Evolutionary conservation across 2,329 filamentous ascomycete genomes (phyloP), one percentile per base, ranked within the genome.

Genomic region (Pseudogymnoascus sp.): DNA sequence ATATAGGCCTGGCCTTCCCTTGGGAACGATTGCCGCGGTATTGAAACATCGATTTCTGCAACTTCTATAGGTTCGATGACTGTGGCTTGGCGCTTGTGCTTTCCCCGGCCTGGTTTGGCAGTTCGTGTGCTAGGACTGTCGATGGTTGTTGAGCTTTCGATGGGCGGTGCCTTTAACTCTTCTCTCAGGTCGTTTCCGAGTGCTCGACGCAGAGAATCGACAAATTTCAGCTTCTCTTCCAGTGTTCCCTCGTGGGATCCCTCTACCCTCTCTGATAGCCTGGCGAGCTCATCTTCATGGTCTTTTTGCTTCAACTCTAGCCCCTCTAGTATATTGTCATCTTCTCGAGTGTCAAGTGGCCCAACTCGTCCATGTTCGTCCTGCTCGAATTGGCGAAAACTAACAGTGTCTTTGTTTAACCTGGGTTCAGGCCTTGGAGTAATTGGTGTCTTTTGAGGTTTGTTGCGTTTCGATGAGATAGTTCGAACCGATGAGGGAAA

Each of bases 1-100:
- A 63, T 39, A 23, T 61, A 43, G 16, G 37, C 37, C 26, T 63
- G 61, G 6, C 61, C 39, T 29, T 63, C 61, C 62, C 49, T 49
- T 19, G 35, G 61, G 10, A 62, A 45, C 3, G 16, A 35, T n/a
- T 62, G 33, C 37, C 33, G 58, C 23, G 61, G 59, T 39, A 63
- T 63, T 19, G 49, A n/a, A 41, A 62, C 58, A 3, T 61, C 39
- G 43, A 55, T 6, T 3, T 33, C 49, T 55, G n/a, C 49, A 19
- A 33, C 35, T 45, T 45, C 35, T 12, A 45, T 60, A 2, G 59
- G 29, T 33, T 55, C 49, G 33, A 55, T 35, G 29, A 10, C 16
- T 16, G 49, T 14, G 19, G 29, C 29, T 21, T 55, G 49, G 11
- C 49, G 49, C 10, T 35, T 55, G 29, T 55, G 29, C 49, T 55